Conservation (phyloP, 2,329 filamentous ascomycete species). For the Xylaria sp. region DNA sequence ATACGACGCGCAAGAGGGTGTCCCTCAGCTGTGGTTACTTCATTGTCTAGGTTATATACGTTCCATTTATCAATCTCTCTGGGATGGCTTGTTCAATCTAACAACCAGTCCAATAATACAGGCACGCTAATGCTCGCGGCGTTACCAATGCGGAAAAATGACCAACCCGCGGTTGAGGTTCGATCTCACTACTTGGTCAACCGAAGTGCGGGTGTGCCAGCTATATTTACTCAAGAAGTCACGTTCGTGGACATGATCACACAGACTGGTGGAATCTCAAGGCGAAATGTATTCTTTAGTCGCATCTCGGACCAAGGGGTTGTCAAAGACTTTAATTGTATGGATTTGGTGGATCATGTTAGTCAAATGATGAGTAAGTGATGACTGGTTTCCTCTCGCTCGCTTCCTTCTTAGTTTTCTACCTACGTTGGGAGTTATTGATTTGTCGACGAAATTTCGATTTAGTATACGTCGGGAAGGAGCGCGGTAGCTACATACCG, state of each 20-base stretch:
- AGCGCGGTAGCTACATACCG: neutral
- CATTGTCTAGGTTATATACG: conserved; percentile 10
- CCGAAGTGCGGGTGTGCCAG: neutral
- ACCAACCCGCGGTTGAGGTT: neutral
- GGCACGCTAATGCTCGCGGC: conserved; percentile 18
- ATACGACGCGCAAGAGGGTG: neutral
- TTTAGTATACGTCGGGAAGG: neutral
- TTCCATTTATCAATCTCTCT: neutral
- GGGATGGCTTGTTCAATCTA: neutral
- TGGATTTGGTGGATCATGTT: neutral
- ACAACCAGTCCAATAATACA: neutral
- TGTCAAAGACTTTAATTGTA: neutral
- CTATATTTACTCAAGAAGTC: neutral
- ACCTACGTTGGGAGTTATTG: neutral
- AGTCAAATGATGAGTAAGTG: neutral
- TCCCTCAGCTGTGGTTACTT: conserved; percentile 4
- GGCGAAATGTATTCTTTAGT: neutral
- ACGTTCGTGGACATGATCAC: neutral
- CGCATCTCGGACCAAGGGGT: neutral
- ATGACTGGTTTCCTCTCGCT: neutral
- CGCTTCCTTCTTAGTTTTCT: neutral
- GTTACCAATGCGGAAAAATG: neutral
- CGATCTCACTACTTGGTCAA: accelerated
- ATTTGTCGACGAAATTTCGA: neutral
- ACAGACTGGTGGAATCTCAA: neutral